A percentile compares a stretch with the other conserved stretches of the same genome.
These are phyloP conservation scores for Stagonosporopsis cucurbitacearum DNA, from an alignment of 2,329 filamentous ascomycete genomes.

Conservation along the genomic window DNA sequence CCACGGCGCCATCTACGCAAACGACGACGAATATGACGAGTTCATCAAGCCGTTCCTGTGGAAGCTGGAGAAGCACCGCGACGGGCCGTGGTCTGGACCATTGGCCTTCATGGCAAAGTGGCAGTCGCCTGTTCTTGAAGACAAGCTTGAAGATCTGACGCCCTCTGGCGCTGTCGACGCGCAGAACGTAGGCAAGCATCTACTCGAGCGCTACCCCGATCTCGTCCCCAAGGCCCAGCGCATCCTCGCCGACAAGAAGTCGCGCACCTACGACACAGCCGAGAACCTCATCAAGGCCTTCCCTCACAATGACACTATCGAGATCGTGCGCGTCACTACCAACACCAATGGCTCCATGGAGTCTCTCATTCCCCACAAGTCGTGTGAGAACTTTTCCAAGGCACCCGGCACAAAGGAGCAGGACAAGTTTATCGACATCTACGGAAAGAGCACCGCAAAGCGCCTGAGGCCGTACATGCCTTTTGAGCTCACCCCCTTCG, in stretches of 20 bases:
- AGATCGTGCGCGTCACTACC: constrained; percentile 42
- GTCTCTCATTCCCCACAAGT: constrained; percentile 44
- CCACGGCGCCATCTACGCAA: constrained; percentile 59
- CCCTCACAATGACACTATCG: constrained; percentile 37
- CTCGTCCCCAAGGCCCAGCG: constrained; percentile 51
- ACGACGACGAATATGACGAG: constrained; percentile 58
- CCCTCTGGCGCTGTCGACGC: constrained; percentile 55
- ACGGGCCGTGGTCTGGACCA: constrained; percentile 57
- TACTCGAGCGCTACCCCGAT: constrained; percentile 62
- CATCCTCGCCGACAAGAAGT: constrained; percentile 46
- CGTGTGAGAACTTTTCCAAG: constrained; percentile 44
- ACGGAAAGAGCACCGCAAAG: constrained; percentile 32
- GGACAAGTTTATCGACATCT: constrained; percentile 37
- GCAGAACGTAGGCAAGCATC: constrained; percentile 65
- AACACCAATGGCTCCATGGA: constrained; percentile 41
- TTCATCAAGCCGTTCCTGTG: constrained; percentile 58
- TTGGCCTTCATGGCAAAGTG: constrained; percentile 64
- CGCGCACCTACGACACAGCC: constrained; percentile 45
- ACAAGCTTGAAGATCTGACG: constrained; percentile 52
- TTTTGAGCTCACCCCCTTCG: constrained; percentile 66
- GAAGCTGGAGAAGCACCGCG: constrained; percentile 65
- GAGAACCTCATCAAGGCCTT: constrained; percentile 40
- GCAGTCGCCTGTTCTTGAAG: constrained; percentile 62
- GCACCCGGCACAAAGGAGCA: constrained; percentile 41
- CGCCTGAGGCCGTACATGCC: constrained; percentile 34